These are phyloP conservation scores for Piloderma croceum DNA, from an alignment of 768 basidiomycete species.

Conservation along the genomic window DNA sequence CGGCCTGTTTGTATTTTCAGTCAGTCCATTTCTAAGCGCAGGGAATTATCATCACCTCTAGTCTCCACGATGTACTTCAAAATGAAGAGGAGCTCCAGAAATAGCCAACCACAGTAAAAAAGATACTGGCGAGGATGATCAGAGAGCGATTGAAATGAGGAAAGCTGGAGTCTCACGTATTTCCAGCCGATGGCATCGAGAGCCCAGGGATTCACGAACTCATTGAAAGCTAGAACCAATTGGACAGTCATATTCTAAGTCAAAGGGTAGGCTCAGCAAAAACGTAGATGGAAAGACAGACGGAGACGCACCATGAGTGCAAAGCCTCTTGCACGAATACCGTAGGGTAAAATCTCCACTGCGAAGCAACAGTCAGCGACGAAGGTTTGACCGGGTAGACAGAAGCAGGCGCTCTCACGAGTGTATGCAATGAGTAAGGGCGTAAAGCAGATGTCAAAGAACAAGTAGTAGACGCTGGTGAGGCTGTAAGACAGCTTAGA, in stretches of 20 bases:
- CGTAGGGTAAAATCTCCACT: conserved; percentile 81
- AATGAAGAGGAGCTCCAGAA: conserved; percentile 56
- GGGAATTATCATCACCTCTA: conserved; percentile 46
- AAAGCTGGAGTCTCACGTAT: conserved; percentile 26
- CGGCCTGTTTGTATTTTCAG: conserved; percentile 41
- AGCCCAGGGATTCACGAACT: conserved; percentile 76
- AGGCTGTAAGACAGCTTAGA: too few relatives aligned
- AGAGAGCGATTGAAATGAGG: neutral
- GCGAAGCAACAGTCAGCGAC: too few relatives aligned
- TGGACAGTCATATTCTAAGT: conserved; percentile 55
- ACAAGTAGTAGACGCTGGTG: conserved; percentile 38
- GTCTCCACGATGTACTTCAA: conserved; percentile 57
- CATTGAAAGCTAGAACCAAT: conserved; percentile 69
- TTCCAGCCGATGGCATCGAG: conserved; percentile 51
- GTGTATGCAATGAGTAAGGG: conserved; percentile 61
- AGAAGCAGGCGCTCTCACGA: too few relatives aligned
- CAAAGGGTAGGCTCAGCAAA: too few relatives aligned
- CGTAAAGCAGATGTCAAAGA: conserved; percentile 68
- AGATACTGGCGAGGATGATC: conserved; percentile 35
- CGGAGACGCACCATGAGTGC: conserved; percentile 68
- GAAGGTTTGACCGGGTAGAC: too few relatives aligned
- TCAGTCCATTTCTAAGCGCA: conserved; percentile 3
- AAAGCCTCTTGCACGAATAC: conserved; percentile 75
- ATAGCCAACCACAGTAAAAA: conserved; percentile 60
- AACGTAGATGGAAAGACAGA: conserved; percentile 1